Evolutionary conservation across 768 basidiomycete species (phyloP).

Genomic region (Lentinula detonsa): DNA sequence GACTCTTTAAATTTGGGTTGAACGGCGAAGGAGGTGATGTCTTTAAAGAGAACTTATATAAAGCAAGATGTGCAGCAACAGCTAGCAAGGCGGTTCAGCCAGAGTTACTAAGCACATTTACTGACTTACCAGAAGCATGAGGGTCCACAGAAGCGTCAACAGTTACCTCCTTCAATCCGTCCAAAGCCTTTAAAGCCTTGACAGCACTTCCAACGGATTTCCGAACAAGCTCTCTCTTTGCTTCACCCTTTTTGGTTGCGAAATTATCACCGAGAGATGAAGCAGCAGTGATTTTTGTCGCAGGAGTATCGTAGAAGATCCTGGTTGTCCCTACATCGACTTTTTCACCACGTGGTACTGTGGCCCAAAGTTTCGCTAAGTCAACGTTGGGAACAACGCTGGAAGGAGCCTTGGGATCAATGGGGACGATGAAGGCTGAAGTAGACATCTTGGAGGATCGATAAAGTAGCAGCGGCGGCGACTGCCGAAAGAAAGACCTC

Average conservation of each 20-base stretch:
- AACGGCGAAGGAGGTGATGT: constrained; percentile 63
- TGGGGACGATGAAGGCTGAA: constrained; percentile 51
- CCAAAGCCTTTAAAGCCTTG: constrained; percentile 55
- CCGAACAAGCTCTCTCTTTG: constrained; percentile 61
- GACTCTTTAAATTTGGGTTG: constrained; percentile 52
- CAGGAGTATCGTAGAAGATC: constrained; percentile 54
- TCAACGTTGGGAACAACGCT: constrained; percentile 30
- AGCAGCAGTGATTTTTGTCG: constrained; percentile 41
- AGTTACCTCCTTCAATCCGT: constrained; percentile 54
- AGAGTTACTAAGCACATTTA: background rate
- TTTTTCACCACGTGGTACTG: constrained; percentile 41
- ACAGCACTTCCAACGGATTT: constrained; percentile 69
- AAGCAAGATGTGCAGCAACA: constrained; percentile 70
- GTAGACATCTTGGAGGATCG: constrained; percentile 40
- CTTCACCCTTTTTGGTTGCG: constrained; percentile 34
- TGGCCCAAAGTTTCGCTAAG: constrained; percentile 46
- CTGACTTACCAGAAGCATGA: constrained; percentile 65
- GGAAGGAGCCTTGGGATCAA: constrained; percentile 40
- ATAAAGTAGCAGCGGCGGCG: background rate
- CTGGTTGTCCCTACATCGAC: constrained; percentile 59
- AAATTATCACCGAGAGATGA: constrained; percentile 57
- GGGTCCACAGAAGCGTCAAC: constrained; percentile 65
- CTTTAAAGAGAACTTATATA: constrained; percentile 75
- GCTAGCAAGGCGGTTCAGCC: constrained; percentile 31
- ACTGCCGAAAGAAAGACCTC: background rate